Evolutionary conservation across 139 green algal genomes (phyloP).

Genomic region (Micromonas commoda): DNA sequence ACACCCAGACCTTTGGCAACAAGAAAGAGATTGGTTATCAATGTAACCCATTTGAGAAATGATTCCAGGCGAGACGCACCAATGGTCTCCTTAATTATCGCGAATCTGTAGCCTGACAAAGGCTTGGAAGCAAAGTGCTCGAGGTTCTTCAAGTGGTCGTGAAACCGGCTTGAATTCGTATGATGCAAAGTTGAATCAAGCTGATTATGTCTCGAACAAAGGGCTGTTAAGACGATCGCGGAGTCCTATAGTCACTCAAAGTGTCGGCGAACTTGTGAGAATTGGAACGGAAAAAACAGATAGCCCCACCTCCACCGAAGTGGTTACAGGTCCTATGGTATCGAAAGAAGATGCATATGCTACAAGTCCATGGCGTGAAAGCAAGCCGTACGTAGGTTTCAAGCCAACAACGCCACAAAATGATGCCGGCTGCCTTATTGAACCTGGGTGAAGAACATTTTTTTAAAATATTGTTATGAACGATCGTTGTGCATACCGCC

Average conservation of each 20-base stretch:
- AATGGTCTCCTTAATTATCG: constrained; percentile 14
- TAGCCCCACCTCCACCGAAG: constrained; percentile 11
- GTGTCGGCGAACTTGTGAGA: no score
- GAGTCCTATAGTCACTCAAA: not conserved
- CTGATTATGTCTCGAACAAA: not conserved
- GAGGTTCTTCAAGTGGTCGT: not conserved
- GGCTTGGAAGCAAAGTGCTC: not conserved
- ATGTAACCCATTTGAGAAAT: no score
- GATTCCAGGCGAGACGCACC: no score
- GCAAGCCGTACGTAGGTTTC: constrained; percentile 92
- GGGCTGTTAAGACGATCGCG: not conserved
- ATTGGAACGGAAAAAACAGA: no score
- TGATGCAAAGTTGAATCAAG: not conserved
- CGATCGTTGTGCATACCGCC: constrained; percentile 53
- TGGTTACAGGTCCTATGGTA: constrained; percentile 76
- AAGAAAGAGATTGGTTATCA: no score
- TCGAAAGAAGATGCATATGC: constrained; percentile 91
- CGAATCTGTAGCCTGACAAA: constrained; percentile 35
- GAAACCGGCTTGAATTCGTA: not conserved
- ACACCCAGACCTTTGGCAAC: not conserved
- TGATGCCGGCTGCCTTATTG: constrained; percentile 85
- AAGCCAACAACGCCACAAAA: constrained; percentile 94
- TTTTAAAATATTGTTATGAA: not conserved
- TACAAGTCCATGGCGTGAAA: constrained; percentile 87
- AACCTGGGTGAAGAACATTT: not conserved